These are phyloP conservation scores for Agapanthus africanus DNA, from an alignment of 106 monocot species.

Conservation along the genomic window DNA sequence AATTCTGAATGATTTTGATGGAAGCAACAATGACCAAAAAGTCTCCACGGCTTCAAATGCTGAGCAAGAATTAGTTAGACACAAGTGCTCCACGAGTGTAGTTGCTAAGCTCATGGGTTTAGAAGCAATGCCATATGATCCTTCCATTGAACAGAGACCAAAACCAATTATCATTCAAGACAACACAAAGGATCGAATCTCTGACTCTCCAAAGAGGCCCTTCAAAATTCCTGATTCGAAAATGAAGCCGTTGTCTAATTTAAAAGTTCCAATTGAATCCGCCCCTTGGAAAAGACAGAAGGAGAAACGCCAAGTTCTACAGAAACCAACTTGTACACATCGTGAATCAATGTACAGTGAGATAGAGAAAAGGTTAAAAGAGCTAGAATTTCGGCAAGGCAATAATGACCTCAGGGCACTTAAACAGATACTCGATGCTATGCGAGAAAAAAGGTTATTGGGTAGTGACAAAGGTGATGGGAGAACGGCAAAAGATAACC, in stretches of 20 bases:
- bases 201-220: slow-evolving; percentile 19
- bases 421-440: slow-evolving; percentile 59
- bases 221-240: slow-evolving; percentile 14
- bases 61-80: slow-evolving; percentile 11
- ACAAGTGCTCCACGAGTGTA: slow-evolving; percentile 36
- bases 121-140: slow-evolving; percentile 46
- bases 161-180: too few relatives aligned
- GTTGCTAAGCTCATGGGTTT: slow-evolving; percentile 95
- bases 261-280: slow-evolving; percentile 39
- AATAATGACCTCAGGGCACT: slow-evolving; percentile 67
- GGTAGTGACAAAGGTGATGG: too few relatives aligned
- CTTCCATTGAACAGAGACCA: too few relatives aligned
- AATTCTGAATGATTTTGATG: slow-evolving; percentile 25
- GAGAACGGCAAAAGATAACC: slow-evolving; percentile 9
- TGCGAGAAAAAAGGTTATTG: slow-evolving; percentile 28
- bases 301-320: slow-evolving; percentile 16
- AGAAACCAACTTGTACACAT: slow-evolving; percentile 4
- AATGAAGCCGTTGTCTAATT: slow-evolving; percentile 22
- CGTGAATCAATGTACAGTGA: slow-evolving; percentile 42
- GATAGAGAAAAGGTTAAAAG: slow-evolving; percentile 52
- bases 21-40: slow-evolving; percentile 16
- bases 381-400: slow-evolving; percentile 44
- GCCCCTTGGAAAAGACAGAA: slow-evolving; percentile 71
- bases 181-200: slow-evolving; percentile 11
- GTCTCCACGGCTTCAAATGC: slow-evolving; percentile 6